Evolutionary conservation across 306 rosid species (phyloP).

Genomic region (Fragaria ananassa): DNA sequence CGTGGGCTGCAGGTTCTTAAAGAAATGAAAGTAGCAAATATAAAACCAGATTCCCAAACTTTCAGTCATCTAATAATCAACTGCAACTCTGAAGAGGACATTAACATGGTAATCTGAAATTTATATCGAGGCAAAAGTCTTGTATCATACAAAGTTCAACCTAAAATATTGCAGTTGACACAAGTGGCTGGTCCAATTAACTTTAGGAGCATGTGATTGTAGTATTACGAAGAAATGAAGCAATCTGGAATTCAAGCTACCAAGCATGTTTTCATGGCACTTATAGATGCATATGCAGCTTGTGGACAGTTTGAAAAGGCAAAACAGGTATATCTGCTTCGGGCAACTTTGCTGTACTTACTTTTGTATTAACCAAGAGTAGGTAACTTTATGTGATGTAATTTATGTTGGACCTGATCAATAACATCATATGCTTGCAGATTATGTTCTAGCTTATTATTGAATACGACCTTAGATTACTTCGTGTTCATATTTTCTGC

Average conservation of each 20-base stretch:
- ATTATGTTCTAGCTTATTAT: background rate
- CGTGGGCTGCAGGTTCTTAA: constrained; percentile 53
- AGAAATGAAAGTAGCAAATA: constrained; percentile 53
- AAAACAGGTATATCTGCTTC: constrained; percentile 58
- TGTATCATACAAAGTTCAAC: background rate
- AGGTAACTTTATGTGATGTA: background rate
- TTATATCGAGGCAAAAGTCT: constrained; percentile 18
- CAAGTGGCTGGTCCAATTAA: background rate
- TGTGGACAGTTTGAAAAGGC: constrained; percentile 81
- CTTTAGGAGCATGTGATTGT: constrained; percentile 24
- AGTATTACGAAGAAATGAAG: constrained; percentile 70
- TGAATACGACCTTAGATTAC: background rate
- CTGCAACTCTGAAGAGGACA: constrained; percentile 57
- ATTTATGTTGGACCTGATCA: background rate
- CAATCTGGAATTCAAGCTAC: constrained; percentile 29
- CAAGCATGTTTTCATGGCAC: constrained; percentile 63
- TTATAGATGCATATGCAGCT: constrained; percentile 64
- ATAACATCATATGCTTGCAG: background rate
- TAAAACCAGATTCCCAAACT: constrained; percentile 71
- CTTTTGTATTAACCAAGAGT: constrained; percentile 4
- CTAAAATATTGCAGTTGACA: background rate
- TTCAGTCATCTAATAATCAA: constrained; percentile 58
- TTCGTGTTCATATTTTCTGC: background rate
- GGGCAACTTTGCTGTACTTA: constrained; percentile 20
- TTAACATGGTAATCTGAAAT: constrained; percentile 48